Percentiles rank a stretch among this genome's conserved stretches.
Conservation (phyloP, 495 filamentous ascomycete species). For the Hypoxylon perforatum region DNA sequence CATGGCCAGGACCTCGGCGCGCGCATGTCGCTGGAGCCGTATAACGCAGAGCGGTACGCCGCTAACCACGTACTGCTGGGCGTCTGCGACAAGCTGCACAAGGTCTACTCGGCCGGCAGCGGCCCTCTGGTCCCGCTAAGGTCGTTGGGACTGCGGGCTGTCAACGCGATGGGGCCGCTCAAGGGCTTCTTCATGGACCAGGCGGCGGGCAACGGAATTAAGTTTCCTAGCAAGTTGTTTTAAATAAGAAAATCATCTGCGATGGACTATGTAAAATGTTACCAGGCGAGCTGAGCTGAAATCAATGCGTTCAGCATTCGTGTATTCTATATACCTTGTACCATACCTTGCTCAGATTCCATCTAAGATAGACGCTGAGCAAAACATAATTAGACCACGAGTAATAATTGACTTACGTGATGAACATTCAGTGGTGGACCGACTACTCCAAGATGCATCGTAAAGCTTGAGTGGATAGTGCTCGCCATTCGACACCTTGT, state of each 20-base stretch:
- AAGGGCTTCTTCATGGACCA: constrained; percentile 91
- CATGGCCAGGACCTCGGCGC: constrained; percentile 88
- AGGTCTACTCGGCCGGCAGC: constrained; percentile 81
- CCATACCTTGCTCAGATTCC: not conserved
- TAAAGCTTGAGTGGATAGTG: too few relatives aligned
- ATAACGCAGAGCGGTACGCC: constrained; percentile 80
- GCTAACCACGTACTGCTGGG: constrained; percentile 88
- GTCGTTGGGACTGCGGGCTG: constrained; percentile 77
- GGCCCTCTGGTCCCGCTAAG: constrained; percentile 82
- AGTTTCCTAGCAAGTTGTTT: constrained; percentile 57
- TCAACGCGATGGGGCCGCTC: constrained; percentile 79
- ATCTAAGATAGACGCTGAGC: not conserved
- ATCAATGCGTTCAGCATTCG: not conserved
- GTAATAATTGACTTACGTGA: too few relatives aligned
- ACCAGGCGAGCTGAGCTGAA: not conserved
- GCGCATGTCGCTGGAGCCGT: constrained; percentile 78
- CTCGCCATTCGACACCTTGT: too few relatives aligned
- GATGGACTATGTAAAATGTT: constrained; percentile 1
- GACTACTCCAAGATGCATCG: too few relatives aligned
- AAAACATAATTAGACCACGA: not conserved
- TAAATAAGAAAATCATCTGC: constrained; percentile 22
- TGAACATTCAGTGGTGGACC: too few relatives aligned
- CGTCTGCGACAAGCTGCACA: constrained; percentile 92
- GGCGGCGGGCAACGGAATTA: constrained; percentile 74
- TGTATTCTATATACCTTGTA: not conserved